phyloP scores from a whole-genome alignment of 306 rosid genomes.

The Elaeagnus macrophylla region DNA sequence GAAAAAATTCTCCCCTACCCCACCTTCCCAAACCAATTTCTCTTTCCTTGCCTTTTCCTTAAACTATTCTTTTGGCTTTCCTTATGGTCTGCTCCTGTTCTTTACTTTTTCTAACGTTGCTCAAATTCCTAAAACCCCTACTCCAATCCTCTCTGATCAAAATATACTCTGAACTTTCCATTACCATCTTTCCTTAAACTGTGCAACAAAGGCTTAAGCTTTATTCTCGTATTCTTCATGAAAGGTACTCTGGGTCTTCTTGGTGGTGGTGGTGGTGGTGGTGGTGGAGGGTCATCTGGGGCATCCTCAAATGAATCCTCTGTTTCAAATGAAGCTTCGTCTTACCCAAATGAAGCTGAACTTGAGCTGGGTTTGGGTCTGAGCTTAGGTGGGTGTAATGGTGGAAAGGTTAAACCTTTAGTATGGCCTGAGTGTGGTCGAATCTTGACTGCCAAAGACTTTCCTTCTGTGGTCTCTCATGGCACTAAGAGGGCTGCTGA shows the following conservation, averaged over 20 bases:
- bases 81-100: background rate
- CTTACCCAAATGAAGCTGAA: constrained; percentile 35
- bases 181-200: background rate
- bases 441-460: constrained; percentile 58
- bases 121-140: background rate
- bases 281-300: constrained; percentile 20
- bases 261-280: constrained; percentile 2
- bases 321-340: constrained; percentile 36
- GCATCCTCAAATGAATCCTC: constrained; percentile 28
- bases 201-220: no score
- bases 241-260: constrained; percentile 35
- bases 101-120: background rate
- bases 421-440: constrained; percentile 46
- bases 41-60: background rate
- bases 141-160: background rate
- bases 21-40: constrained; percentile 13
- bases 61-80: constrained; percentile 5
- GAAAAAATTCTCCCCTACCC: no score
- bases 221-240: constrained; percentile 11
- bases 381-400: constrained; percentile 22
- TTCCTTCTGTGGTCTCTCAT: constrained; percentile 39
- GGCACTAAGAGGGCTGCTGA: constrained; percentile 64
- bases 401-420: constrained; percentile 16
- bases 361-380: constrained; percentile 49
- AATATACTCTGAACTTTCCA: background rate